Conservation (phyloP, 495 filamentous ascomycete species). For the Oleoguttula mirabilis region DNA sequence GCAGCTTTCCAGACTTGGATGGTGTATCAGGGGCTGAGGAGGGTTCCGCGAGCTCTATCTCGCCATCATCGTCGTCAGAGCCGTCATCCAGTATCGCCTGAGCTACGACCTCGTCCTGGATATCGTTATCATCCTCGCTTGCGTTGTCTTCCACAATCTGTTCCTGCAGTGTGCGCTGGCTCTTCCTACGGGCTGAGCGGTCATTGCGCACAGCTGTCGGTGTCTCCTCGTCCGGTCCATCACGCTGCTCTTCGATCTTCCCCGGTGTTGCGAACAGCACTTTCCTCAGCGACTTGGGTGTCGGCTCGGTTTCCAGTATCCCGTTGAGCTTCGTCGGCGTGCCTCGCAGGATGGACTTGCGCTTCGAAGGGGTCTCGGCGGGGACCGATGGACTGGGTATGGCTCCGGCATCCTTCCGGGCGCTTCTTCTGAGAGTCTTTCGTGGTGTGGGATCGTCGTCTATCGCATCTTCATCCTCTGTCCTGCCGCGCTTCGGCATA, state of each 20-base stretch:
- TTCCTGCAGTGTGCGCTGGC: slow-evolving; percentile 60
- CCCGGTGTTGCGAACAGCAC: slow-evolving; percentile 21
- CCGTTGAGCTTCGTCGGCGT: slow-evolving; percentile 15
- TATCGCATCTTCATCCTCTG: slow-evolving; percentile 3
- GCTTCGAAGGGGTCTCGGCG: slow-evolving; percentile 15
- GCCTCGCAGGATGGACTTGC: slow-evolving; percentile 12
- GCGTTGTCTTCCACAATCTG: slow-evolving; percentile 42
- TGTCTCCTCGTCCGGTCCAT: slow-evolving; percentile 4
- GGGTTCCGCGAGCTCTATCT: slow-evolving; percentile 23
- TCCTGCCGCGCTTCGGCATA: slow-evolving; percentile 14
- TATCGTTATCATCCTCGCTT: slow-evolving; percentile 54
- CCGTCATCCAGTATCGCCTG: slow-evolving; percentile 48
- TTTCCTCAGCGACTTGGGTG: slow-evolving; percentile 20
- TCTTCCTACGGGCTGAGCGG: slow-evolving; percentile 77
- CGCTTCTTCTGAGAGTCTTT: slow-evolving; percentile 15
- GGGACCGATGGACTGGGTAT: not conserved
- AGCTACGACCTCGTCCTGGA: slow-evolving; percentile 60
- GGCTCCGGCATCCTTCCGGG: not conserved
- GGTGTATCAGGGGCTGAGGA: slow-evolving; percentile 31
- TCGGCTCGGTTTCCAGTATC: slow-evolving; percentile 4
- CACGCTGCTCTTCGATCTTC: slow-evolving; percentile 6
- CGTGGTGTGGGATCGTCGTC: slow-evolving; percentile 13
- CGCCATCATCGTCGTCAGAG: slow-evolving; percentile 28
- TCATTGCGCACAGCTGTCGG: slow-evolving; percentile 33
- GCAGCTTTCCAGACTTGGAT: slow-evolving; percentile 32